Evolutionary conservation across 441 rosid species (phyloP).

Genomic region (Adansonia madagascariensis): DNA sequence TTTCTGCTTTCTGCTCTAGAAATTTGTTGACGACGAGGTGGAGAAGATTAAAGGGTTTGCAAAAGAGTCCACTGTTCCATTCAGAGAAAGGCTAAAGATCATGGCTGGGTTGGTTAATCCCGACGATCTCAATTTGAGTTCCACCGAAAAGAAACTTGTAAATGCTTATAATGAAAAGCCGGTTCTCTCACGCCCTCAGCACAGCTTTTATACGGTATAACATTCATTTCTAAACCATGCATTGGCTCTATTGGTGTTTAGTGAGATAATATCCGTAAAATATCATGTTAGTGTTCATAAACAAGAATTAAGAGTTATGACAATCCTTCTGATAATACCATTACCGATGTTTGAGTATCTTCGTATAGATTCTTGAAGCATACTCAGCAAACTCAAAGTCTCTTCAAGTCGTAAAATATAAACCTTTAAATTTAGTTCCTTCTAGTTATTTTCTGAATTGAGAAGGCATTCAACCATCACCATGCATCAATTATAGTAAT

Average conservation of each 20-base stretch:
- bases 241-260: neutral
- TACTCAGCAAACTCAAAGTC: neutral
- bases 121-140: slow-evolving; percentile 72
- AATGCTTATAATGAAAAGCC: slow-evolving; percentile 89
- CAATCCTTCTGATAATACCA: neutral
- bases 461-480: neutral
- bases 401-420: neutral
- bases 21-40: slow-evolving; percentile 81
- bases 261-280: neutral
- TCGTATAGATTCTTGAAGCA: neutral
- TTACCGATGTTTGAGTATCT: neutral
- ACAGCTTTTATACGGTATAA: slow-evolving; percentile 64
- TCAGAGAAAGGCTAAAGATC: slow-evolving; percentile 89
- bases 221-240: neutral
- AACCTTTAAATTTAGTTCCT: neutral
- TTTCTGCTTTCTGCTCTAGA: slow-evolving; percentile 47
- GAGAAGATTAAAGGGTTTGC: slow-evolving; percentile 90
- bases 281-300: neutral
- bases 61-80: slow-evolving; percentile 71
- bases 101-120: slow-evolving; percentile 82
- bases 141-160: slow-evolving; percentile 79
- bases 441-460: no score
- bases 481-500: neutral
- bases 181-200: slow-evolving; percentile 95
- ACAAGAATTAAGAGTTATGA: neutral